phyloP scores from a whole-genome alignment of 169 alveolate genomes.

The Miamiensis avidus region DNA sequence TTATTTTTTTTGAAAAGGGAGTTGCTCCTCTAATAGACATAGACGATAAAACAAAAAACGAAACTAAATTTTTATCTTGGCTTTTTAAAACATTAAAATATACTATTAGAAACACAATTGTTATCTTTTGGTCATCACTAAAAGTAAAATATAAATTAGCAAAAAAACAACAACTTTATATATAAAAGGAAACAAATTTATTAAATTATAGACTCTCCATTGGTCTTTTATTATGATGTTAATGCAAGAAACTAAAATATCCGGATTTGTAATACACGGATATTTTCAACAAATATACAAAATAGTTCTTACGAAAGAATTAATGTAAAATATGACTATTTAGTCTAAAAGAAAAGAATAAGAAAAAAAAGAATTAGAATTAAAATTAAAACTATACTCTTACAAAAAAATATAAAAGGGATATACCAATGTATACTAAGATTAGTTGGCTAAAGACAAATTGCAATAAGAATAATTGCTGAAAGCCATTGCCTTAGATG shows the following conservation, averaged over 20 bases:
- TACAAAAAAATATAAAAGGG: not conserved
- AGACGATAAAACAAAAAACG: not conserved
- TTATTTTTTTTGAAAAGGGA: not conserved
- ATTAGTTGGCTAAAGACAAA: not conserved
- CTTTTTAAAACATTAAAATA: not conserved
- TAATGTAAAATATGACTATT: not conserved
- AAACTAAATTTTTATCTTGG: not conserved
- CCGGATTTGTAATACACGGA: not conserved
- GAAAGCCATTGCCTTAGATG: not conserved
- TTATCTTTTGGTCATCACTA: not conserved
- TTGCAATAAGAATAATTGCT: not conserved
- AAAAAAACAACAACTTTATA: no score
- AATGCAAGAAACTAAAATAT: not conserved
- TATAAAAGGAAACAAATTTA: no score
- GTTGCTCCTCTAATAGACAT: not conserved
- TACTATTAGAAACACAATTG: not conserved
- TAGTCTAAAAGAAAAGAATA: not conserved
- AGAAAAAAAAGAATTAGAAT: not conserved
- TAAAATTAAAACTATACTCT: no score
- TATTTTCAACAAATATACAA: not conserved
- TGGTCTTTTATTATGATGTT: not conserved
- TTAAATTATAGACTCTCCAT: not conserved
- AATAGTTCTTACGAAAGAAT: not conserved
- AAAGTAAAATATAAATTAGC: not conserved
- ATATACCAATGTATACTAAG: not conserved